Conservation (phyloP, 306 rosid genomes). For the Dicorynia guianensis region DNA sequence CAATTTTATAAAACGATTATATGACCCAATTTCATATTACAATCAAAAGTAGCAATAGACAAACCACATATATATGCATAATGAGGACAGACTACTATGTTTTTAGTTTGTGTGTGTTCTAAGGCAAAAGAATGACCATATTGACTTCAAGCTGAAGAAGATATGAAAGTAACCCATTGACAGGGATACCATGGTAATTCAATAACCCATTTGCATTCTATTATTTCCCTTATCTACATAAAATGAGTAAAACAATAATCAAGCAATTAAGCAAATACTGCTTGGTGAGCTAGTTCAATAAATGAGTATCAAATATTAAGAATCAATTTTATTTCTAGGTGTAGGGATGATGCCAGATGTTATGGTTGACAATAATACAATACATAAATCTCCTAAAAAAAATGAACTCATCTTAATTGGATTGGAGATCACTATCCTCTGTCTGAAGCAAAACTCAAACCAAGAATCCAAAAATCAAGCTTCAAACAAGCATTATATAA, state of each 20-base stretch:
- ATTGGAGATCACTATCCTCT: constrained; percentile 25
- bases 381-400: neutral
- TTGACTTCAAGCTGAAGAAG: neutral
- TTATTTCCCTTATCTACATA: no score
- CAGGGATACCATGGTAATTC: neutral
- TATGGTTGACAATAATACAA: neutral
- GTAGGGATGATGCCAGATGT: neutral
- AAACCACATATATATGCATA: neutral
- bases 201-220: constrained; percentile 15
- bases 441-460: constrained; percentile 26
- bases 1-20: no score
- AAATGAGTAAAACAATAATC: neutral
- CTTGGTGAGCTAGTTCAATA: constrained; percentile 2
- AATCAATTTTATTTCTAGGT: neutral
- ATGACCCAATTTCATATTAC: neutral
- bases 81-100: neutral
- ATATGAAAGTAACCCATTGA: neutral
- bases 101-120: neutral
- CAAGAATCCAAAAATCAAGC: constrained; percentile 8
- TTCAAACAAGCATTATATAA: constrained; percentile 25
- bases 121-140: neutral
- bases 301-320: constrained; percentile 6
- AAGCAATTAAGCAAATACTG: neutral
- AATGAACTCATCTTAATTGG: constrained; percentile 45
- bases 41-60: constrained; percentile 6